These are phyloP conservation scores for Termitomyces sp. DNA, from an alignment of 768 basidiomycete species.

Conservation along the genomic window DNA sequence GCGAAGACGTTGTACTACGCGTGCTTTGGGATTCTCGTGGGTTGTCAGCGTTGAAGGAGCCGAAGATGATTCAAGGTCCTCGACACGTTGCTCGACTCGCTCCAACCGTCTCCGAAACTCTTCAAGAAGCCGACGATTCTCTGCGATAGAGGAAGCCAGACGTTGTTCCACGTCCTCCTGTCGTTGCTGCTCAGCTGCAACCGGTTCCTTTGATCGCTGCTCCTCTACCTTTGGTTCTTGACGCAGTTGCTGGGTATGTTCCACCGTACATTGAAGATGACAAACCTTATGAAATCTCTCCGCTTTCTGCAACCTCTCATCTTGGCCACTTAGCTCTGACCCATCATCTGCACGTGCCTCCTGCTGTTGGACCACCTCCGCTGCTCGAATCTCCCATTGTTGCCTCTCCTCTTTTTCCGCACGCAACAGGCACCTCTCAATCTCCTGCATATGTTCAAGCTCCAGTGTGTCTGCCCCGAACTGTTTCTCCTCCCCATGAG, in stretches of 20 bases:
- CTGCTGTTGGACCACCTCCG: background rate
- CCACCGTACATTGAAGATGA: background rate
- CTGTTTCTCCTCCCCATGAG: slow-evolving; percentile 12
- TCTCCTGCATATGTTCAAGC: slow-evolving; percentile 14
- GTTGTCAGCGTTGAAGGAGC: background rate
- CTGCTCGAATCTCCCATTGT: slow-evolving; percentile 1
- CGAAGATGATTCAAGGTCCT: background rate
- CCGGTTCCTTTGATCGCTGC: background rate
- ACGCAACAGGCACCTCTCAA: slow-evolving; percentile 8
- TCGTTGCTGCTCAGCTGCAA: background rate
- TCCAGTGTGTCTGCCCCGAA: slow-evolving; percentile 12
- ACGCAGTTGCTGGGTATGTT: background rate
- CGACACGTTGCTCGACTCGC: slow-evolving; percentile 6
- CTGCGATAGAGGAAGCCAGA: slow-evolving; percentile 2
- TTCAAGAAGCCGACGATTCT: slow-evolving; percentile 4
- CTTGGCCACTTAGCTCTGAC: background rate
- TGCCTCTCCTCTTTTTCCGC: slow-evolving; percentile 7
- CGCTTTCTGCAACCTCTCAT: slow-evolving; percentile 1
- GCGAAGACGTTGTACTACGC: slow-evolving; percentile 3
- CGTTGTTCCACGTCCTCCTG: background rate
- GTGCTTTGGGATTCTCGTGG: background rate
- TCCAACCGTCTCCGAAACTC: slow-evolving; percentile 4
- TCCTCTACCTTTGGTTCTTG: background rate
- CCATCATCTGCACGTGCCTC: background rate
- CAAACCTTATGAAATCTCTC: background rate